A percentile compares a stretch with the other conserved stretches of the same genome.
These are phyloP conservation scores for Deinandra increscens DNA, from an alignment of 129 eudicot species.

Conservation along the genomic window DNA sequence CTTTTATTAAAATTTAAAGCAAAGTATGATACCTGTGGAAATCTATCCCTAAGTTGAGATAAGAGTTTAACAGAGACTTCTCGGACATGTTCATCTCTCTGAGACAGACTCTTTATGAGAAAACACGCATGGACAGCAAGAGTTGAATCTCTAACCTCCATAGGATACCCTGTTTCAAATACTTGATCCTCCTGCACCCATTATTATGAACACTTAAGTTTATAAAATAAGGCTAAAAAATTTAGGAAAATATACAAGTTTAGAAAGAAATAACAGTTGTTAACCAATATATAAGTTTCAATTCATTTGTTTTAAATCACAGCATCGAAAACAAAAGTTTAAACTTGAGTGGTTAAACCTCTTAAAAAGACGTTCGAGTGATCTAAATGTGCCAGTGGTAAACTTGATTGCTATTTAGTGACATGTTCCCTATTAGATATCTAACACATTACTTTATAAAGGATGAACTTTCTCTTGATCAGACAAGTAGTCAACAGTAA, in stretches of 20 bases:
- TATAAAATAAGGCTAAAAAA: no score
- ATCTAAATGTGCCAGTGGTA: constrained; percentile 19
- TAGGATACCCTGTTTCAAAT: constrained; percentile 80
- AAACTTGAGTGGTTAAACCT: no score
- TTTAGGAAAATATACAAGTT: no score
- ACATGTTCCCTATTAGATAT: neutral
- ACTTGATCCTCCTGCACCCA: constrained; percentile 62
- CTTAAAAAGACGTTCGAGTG: no score
- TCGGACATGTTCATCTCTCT: constrained; percentile 88
- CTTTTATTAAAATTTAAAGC: neutral
- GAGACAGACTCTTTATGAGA: constrained; percentile 82
- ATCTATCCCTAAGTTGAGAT: constrained; percentile 76
- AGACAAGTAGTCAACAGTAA: neutral
- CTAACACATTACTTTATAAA: no score
- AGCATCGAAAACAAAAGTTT: no score
- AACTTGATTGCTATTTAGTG: neutral
- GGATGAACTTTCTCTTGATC: neutral
- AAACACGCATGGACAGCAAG: constrained; percentile 85
- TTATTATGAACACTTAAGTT: no score
- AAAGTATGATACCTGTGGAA: constrained; percentile 72
- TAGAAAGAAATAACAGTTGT: no score
- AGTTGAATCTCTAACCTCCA: constrained; percentile 68
- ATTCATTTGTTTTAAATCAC: no score
- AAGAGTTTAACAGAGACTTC: constrained; percentile 76
- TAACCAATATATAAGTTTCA: no score